Base-by-base conservation (phyloP, 1,139 yeast species). In the Sugiyamaella japonica region DNA sequence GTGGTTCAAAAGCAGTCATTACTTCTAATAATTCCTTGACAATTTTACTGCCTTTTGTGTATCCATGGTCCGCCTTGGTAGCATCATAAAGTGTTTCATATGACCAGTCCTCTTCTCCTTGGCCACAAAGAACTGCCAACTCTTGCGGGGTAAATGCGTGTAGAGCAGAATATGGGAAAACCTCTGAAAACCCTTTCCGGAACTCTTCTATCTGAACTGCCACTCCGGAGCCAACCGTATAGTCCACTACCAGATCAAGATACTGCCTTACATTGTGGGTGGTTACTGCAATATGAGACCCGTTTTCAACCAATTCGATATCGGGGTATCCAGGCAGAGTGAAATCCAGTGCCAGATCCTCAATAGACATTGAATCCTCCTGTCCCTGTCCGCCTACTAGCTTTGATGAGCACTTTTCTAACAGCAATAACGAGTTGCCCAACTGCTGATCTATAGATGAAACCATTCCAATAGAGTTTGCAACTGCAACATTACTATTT, bases 1-100 rank as follows among this genome's bases (percentile, higher is more conserved):
- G 66, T 3, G 65, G 65, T 9, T 70, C 68, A 59, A 90, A 86
- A 6, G 73, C 73, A 3, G 81, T 68, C 79, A 93, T 75, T 1
- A 89, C 77, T 34, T 76, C 75, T 31, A 90, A 71, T 55, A 93
- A 73, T 57, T 80, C 76, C 57, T 76, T 78, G 9, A 93, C 81
- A 0, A 86, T 77, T 15, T 72, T 72, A 1, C 96, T 87, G 36
- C 86, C 95, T 66, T 81, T 80, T 7, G 81, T 80, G 64, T 86
- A 93, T 1, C 99, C 99, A 70, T 93, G 99, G 64, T 91, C 95
- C 0, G 98, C 97, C 62, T 82, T 82, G 23, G 93, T 75, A 0
- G 85, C 77, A 1, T 81, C 76, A 8, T 75, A 65, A 46, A 93
- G 73, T 0, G 95, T 68, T 25, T 63, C 69, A 48, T 66, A 67